Conservation (phyloP, 495 filamentous ascomycete genomes). For the Xylaria acuta region DNA sequence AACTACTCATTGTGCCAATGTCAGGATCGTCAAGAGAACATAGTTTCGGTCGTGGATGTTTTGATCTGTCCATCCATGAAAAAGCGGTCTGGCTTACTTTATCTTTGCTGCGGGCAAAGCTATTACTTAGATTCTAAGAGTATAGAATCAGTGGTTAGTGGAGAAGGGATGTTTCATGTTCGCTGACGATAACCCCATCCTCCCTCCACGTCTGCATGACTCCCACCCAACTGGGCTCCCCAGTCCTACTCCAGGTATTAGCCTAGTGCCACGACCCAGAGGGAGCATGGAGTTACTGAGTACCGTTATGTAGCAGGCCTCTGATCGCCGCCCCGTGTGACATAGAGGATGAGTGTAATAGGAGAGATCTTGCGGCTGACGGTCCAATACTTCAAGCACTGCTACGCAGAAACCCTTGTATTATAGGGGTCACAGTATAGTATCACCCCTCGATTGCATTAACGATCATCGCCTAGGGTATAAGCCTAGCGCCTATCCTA, state of each 20-base stretch:
- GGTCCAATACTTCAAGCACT: conserved; percentile 12
- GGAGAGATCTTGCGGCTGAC: conserved; percentile 15
- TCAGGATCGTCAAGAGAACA: background rate
- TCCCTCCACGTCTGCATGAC: conserved; percentile 14
- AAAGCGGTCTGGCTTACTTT: conserved; percentile 20
- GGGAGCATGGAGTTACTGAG: background rate
- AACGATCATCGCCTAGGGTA: conserved; percentile 19
- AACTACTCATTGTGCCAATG: background rate
- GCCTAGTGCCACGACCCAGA: background rate
- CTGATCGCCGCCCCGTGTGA: conserved; percentile 10
- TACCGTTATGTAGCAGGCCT: background rate
- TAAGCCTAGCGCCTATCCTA: conserved; percentile 15
- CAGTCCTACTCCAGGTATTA: background rate
- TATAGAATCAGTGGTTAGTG: conserved; percentile 8
- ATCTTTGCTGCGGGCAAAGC: background rate
- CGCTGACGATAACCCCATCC: conserved; percentile 23
- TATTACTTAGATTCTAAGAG: conserved; percentile 6
- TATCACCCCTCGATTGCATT: conserved; percentile 18
- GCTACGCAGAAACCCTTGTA: background rate
- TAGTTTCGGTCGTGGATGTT: background rate
- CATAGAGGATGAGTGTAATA: conserved; percentile 1
- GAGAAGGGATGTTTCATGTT: conserved; percentile 23
- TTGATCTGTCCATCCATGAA: conserved; percentile 3
- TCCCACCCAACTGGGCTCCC: conserved; percentile 6
- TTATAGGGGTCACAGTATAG: conserved; percentile 7